Evolutionary conservation across 106 monocot species (phyloP).

Genomic region (Dendrobium nobile): DNA sequence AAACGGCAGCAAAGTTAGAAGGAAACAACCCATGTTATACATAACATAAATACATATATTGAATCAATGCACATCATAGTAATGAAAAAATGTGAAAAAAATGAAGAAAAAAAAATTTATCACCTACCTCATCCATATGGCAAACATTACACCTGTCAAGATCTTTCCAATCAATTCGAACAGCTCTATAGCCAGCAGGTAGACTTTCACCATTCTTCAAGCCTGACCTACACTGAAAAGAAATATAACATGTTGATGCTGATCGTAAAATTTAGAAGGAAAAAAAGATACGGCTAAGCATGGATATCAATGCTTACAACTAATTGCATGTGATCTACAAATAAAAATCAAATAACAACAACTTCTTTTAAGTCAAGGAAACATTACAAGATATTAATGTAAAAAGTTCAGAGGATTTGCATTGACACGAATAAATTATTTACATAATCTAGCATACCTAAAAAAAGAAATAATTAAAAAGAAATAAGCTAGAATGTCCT

Average conservation of each 20-base stretch:
- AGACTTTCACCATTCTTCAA: slow-evolving; percentile 1
- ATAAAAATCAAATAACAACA: neutral
- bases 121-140: slow-evolving; percentile 92
- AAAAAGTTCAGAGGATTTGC: neutral
- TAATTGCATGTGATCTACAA: neutral
- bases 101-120: neutral
- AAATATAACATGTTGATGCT: slow-evolving; percentile 1
- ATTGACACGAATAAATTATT: neutral
- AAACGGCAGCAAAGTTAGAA: slow-evolving; percentile 7
- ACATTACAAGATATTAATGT: neutral
- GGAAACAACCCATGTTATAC: neutral
- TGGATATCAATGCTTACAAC: neutral
- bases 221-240: slow-evolving; percentile 5
- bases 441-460: neutral
- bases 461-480: neutral
- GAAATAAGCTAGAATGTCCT: neutral
- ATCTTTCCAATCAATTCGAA: slow-evolving; percentile 89
- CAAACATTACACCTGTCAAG: slow-evolving; percentile 94
- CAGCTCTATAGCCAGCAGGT: slow-evolving; percentile 71
- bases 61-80: neutral
- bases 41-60: neutral
- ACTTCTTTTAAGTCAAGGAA: neutral
- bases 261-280: neutral
- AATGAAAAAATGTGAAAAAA: no score
- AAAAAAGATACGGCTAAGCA: neutral